phyloP scores from a whole-genome alignment of 2,329 filamentous ascomycete genomes.

The Pseudogymnoascus sp. region DNA sequence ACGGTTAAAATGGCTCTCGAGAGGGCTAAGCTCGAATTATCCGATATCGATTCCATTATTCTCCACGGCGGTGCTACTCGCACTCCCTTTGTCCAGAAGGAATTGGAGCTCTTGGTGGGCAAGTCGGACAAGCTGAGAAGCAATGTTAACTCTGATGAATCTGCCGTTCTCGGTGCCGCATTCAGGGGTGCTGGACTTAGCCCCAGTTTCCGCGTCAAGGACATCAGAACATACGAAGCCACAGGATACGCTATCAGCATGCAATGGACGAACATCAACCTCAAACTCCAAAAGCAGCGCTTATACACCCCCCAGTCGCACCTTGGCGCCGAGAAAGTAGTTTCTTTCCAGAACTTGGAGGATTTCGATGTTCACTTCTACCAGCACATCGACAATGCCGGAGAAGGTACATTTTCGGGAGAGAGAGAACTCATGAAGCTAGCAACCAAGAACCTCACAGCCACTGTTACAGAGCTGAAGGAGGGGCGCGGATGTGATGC shows the following conservation, averaged over 20 bases:
- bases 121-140: conserved; percentile 72
- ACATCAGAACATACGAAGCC: conserved; percentile 77
- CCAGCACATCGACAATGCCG: conserved; percentile 55
- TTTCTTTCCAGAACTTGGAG: conserved; percentile 72
- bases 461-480: conserved; percentile 69
- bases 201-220: conserved; percentile 95
- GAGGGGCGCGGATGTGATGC: conserved; percentile 67
- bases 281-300: conserved; percentile 69
- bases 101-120: conserved; percentile 69
- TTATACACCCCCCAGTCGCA: conserved; percentile 74
- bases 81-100: conserved; percentile 89
- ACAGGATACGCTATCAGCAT: conserved; percentile 67
- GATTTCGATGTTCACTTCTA: conserved; percentile 77
- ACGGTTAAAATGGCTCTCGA: conserved; percentile 70
- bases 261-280: conserved; percentile 63
- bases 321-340: conserved; percentile 72
- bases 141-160: conserved; percentile 95
- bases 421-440: conserved; percentile 61
- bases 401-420: conserved; percentile 30
- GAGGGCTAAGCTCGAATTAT: conserved; percentile 62
- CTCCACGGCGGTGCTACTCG: conserved; percentile 85
- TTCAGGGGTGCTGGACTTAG: conserved; percentile 91
- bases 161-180: conserved; percentile 89
- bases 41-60: conserved; percentile 81
- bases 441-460: conserved; percentile 77